These are phyloP conservation scores for Picochlorum sp. DNA, from an alignment of 139 green algal species.

Conservation along the genomic window DNA sequence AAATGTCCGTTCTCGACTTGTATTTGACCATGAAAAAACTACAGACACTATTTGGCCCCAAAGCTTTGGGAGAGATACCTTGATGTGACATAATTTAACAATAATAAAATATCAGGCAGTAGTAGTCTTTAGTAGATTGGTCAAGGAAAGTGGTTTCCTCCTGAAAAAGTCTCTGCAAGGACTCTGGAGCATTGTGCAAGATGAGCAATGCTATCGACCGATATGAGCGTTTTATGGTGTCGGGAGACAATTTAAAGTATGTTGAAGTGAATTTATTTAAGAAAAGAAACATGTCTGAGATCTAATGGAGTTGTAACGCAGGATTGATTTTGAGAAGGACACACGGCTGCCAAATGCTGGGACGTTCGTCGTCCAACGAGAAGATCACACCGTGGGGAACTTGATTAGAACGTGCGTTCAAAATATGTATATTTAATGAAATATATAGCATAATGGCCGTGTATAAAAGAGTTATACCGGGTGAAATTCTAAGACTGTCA, in stretches of 20 bases:
- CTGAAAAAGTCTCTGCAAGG: too few species aligned
- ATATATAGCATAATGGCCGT: not conserved
- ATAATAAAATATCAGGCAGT: too few species aligned
- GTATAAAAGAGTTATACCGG: not conserved
- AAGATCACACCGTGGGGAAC: conserved; percentile 95
- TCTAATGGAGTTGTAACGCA: too few species aligned
- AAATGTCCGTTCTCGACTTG: too few species aligned
- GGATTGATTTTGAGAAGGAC: conserved; percentile 63
- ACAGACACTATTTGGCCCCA: too few species aligned
- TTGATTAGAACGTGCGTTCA: conserved; percentile 62
- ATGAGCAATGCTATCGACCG: conserved; percentile 62
- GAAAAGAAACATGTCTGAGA: not conserved
- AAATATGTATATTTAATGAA: not conserved
- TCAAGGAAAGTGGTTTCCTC: too few species aligned
- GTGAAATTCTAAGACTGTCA: too few species aligned
- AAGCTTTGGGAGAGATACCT: too few species aligned
- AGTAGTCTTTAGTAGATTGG: too few species aligned
- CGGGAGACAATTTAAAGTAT: conserved; percentile 65
- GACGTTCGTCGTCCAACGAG: conserved; percentile 71
- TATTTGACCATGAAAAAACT: too few species aligned
- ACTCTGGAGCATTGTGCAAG: not conserved
- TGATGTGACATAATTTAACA: too few species aligned
- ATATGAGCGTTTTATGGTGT: conserved; percentile 86
- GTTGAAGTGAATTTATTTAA: not conserved
- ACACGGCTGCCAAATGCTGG: conserved; percentile 79